Percentiles rank a stretch among this genome's conserved stretches.
These are phyloP conservation scores for Niveomyces coronatus DNA, from an alignment of 2,329 filamentous ascomycete genomes.

Conservation along the genomic window DNA sequence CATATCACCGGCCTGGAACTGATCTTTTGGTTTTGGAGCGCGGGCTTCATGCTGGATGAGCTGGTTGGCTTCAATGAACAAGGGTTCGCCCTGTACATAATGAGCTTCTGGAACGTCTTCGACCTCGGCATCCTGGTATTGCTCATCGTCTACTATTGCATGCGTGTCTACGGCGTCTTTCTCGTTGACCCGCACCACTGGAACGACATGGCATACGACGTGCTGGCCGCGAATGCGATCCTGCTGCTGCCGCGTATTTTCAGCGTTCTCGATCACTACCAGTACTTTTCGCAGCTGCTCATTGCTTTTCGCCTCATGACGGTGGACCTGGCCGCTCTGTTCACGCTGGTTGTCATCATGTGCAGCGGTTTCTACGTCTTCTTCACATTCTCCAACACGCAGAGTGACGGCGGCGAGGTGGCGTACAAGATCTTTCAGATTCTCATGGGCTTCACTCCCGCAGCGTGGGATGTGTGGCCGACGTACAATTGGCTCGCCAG, in stretches of 20 bases:
- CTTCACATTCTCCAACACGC: constrained; percentile 70
- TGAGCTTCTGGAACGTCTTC: constrained; percentile 97
- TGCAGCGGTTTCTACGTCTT: constrained; percentile 96
- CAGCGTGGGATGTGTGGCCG: constrained; percentile 85
- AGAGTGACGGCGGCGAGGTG: constrained; percentile 61
- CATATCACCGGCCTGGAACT: constrained; percentile 78
- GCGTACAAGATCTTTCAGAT: constrained; percentile 90
- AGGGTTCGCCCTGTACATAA: constrained; percentile 90
- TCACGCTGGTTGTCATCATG: constrained; percentile 72
- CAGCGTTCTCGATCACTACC: constrained; percentile 87
- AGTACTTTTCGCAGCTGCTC: constrained; percentile 88
- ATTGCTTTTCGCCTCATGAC: constrained; percentile 95
- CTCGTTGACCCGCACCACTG: constrained; percentile 64
- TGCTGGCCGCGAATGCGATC: constrained; percentile 85
- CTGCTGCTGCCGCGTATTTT: constrained; percentile 84
- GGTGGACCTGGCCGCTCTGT: constrained; percentile 74
- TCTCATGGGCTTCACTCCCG: constrained; percentile 89
- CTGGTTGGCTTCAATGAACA: constrained; percentile 94
- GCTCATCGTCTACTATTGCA: constrained; percentile 79
- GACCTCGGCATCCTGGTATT: constrained; percentile 82
- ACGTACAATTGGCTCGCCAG: constrained; percentile 71
- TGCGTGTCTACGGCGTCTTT: constrained; percentile 80
- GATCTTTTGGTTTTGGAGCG: constrained; percentile 96
- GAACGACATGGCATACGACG: constrained; percentile 82
- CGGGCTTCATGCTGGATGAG: constrained; percentile 93